Evolutionary conservation across 1,139 yeast species (phyloP).

Genomic region (Blastobotrys raffinosifermentans): DNA sequence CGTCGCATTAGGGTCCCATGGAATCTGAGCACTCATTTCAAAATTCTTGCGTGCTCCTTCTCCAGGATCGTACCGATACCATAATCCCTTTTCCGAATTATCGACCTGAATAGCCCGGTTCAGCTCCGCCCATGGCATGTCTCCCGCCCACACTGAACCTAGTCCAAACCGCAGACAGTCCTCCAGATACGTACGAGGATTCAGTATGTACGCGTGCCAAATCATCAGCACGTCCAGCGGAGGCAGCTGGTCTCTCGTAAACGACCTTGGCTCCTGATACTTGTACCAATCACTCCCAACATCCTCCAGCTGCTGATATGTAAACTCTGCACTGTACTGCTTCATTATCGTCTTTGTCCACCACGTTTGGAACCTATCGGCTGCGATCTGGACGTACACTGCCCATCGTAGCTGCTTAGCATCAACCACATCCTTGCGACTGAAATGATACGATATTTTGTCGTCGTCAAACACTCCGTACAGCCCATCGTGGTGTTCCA

Average conservation of each 20-base stretch:
- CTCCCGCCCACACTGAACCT: slow-evolving; percentile 25
- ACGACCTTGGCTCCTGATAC: slow-evolving; percentile 5
- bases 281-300: slow-evolving; percentile 3
- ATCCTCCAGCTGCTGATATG: slow-evolving; percentile 1
- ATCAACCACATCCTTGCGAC: no score
- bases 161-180: slow-evolving; percentile 30
- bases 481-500: background rate
- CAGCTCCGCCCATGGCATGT: slow-evolving; percentile 30
- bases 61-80: slow-evolving; percentile 21
- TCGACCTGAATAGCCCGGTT: slow-evolving; percentile 25
- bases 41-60: slow-evolving; percentile 11
- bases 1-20: no score
- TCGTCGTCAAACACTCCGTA: background rate
- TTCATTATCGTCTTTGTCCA: slow-evolving; percentile 14
- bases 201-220: slow-evolving; percentile 38
- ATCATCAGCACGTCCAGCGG: slow-evolving; percentile 40
- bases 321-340: slow-evolving; percentile 1
- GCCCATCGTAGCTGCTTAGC: slow-evolving; percentile 30
- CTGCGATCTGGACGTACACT: slow-evolving; percentile 31
- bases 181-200: slow-evolving; percentile 33
- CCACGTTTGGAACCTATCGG: slow-evolving; percentile 32
- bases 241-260: slow-evolving; percentile 22
- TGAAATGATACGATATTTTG: no score
- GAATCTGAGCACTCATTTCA: slow-evolving; percentile 1
- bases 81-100: slow-evolving; percentile 15